Evolutionary conservation across 768 basidiomycete genomes (phyloP).

Genomic region (Termitomyces sp.): DNA sequence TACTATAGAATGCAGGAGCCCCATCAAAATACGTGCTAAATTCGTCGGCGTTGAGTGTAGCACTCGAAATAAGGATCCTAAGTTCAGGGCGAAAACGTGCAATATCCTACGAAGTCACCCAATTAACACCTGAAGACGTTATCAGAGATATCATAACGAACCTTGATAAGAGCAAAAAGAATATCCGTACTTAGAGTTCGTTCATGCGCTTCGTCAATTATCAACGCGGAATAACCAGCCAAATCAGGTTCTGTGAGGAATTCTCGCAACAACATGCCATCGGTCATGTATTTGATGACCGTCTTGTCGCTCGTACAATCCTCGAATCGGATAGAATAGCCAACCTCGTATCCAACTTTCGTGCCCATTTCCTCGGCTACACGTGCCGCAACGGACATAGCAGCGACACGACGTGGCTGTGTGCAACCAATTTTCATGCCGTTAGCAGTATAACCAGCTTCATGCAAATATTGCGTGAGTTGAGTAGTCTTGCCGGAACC

Average conservation of each 20-base stretch:
- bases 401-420: constrained; percentile 96
- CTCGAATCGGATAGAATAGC: constrained; percentile 99
- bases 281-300: constrained; percentile 98
- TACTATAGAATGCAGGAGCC: constrained; percentile 92
- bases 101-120: constrained; percentile 65
- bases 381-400: constrained; percentile 98
- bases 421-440: constrained; percentile 94
- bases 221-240: constrained; percentile 89
- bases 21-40: constrained; percentile 97
- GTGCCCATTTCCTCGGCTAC: constrained; percentile 99
- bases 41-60: constrained; percentile 97
- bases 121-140: constrained; percentile 22
- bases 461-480: constrained; percentile 95
- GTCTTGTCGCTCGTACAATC: constrained; percentile 99
- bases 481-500: constrained; percentile 99
- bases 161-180: constrained; percentile 97
- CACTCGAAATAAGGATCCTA: constrained; percentile 88
- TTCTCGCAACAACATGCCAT: constrained; percentile 96
- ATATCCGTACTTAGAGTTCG: constrained; percentile 98
- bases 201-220: constrained; percentile 99
- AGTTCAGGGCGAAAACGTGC: constrained; percentile 95
- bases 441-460: constrained; percentile 88
- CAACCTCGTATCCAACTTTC: constrained; percentile 96
- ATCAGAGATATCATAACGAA: constrained; percentile 38
- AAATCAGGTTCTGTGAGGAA: constrained; percentile 97